phyloP scores from a whole-genome alignment of 1,139 yeast species.

The Candida anutae region DNA sequence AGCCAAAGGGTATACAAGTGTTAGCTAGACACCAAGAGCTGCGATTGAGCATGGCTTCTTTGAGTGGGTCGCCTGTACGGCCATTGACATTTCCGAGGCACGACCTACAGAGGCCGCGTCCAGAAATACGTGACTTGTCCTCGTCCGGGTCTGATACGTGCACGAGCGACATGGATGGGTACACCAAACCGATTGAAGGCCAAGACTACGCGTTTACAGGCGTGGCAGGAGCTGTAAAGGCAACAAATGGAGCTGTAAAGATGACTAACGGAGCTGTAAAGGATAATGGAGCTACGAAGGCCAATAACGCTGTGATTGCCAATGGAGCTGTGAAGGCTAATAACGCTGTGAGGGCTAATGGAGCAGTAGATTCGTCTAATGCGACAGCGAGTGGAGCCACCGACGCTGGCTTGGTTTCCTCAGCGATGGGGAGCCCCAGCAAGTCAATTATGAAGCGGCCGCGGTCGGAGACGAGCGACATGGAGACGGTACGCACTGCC shows the following conservation, averaged over 20 bases:
- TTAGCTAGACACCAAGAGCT: too few species aligned
- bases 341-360: conserved; percentile 3
- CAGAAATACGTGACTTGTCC: neutral
- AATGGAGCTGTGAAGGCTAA: conserved; percentile 8
- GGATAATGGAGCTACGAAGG: conserved; percentile 17
- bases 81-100: too few species aligned
- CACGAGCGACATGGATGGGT: conserved; percentile 26
- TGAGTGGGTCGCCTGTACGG: too few species aligned
- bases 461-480: too few species aligned
- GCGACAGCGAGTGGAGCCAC: conserved; percentile 1
- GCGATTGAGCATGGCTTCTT: too few species aligned
- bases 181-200: conserved; percentile 5
- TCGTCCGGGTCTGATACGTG: conserved; percentile 27
- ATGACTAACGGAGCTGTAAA: conserved; percentile 26
- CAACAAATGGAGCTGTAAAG: neutral
- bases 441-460: conserved; percentile 38
- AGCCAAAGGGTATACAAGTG: too few species aligned
- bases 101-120: too few species aligned
- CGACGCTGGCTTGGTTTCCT: conserved; percentile 7
- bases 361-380: neutral
- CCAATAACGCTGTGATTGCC: conserved; percentile 6
- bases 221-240: neutral
- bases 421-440: too few species aligned
- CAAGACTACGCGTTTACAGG: neutral
- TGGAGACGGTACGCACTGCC: too few species aligned